Conservation (phyloP, 2,329 filamentous ascomycete species). For the Pestalotiopsis sp. region DNA sequence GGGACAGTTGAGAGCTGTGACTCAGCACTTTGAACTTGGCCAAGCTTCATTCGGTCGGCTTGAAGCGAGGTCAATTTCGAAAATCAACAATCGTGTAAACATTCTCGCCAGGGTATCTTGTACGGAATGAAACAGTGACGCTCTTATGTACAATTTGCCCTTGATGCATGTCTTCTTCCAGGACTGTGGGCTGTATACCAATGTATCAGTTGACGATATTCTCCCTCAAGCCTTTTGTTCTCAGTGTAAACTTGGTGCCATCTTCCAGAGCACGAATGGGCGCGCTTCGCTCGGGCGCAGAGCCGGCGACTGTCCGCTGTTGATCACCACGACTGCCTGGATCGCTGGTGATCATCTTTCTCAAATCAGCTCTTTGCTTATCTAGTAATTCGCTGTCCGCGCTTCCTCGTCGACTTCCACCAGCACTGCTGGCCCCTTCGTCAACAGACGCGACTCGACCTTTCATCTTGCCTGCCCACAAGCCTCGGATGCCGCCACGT, state of each 20-base stretch:
- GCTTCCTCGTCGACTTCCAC: constrained; percentile 34
- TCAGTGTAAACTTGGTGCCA: constrained; percentile 47
- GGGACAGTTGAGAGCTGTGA: too few relatives aligned
- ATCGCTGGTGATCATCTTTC: constrained; percentile 35
- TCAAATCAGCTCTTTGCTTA: constrained; percentile 45
- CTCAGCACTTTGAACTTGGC: too few relatives aligned
- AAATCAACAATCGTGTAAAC: neutral
- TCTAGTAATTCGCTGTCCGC: constrained; percentile 33
- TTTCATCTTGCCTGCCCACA: constrained; percentile 54
- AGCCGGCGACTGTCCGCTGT: neutral
- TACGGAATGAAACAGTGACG: neutral
- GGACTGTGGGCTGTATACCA: neutral
- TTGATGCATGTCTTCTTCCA: neutral
- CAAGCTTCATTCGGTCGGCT: too few relatives aligned
- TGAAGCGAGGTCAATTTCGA: too few relatives aligned
- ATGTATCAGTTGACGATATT: constrained; percentile 33
- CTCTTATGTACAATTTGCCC: neutral
- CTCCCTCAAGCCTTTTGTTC: constrained; percentile 60
- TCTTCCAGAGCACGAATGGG: constrained; percentile 48
- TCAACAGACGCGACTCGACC: constrained; percentile 32
- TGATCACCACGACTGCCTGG: constrained; percentile 21
- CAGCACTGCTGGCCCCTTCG: constrained; percentile 41
- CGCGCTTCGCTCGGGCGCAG: neutral
- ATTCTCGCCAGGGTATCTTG: neutral
- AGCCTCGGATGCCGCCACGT: constrained; percentile 60